Evolutionary conservation across 208 protist species (phyloP), one percentile per base, ranked within the genome.

Genomic region (Leishmania turanica): DNA sequence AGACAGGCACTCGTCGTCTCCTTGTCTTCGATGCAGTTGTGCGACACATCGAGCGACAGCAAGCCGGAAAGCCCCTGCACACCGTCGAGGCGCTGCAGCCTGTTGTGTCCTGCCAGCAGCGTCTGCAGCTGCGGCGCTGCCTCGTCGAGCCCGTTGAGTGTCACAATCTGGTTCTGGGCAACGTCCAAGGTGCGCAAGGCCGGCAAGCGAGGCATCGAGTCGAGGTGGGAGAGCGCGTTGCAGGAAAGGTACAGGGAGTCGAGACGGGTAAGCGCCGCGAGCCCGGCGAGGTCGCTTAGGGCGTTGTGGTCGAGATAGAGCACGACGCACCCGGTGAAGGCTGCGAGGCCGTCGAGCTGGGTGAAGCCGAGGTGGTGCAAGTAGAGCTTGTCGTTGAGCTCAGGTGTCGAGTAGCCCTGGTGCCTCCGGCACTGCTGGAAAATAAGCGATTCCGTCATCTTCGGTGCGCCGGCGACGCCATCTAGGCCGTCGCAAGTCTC

Each of bases 371-470:
- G 66, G 86, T 97, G 97, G 81, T 99, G 94, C 60, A 99, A 89
- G 78, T 99, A 99, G 0, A 99, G 81, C 73, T 91, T 97, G 71
- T 98, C 93, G 80, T 99, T 99, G 54, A 99, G 87, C 75, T 98
- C 90, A 2, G 97, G 96, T 56, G 96, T 99, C 54, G 73, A 83
- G 83, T 94, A 98, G 27, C 93, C 93, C 27, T 89, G 68, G 71
- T 95, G 87, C 53, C 78, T 85, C 77, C 89, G 92, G 82, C 95
- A 98, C 79, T 93, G 84, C 54, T 75, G 82, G 3, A 86, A 60
- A 66, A 98, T 83, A 60, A 88, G 54, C 65, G 88, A 79, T 66
- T 93, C 87, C 11, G 93, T 95, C 90, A 96, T 91, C 31, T 60
- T 49, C 21, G 83, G 64, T 27, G 49, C 79, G 21, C 71, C 31